Base-by-base conservation (phyloP, 345 rosid genomes). In the Cardiospermum halicacabum region DNA sequence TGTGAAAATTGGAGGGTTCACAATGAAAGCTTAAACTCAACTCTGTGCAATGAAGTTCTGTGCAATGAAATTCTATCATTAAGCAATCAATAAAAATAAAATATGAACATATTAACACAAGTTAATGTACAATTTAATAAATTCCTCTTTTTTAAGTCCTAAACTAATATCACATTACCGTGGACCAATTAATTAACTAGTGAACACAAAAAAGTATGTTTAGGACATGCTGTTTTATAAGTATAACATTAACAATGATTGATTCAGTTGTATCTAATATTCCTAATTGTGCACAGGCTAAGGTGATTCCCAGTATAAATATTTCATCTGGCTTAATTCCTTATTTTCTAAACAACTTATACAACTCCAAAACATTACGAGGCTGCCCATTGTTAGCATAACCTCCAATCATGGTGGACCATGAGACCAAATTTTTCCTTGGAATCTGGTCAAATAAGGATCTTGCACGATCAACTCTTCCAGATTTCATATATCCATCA, bases 371-470 rank as follows among this genome's bases (percentile, higher is more conserved):
- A 42, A 75, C 77, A 56, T 62, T 55, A n/a, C 31, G 60, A 30
- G 78, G 80, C 64, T 53, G 66, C 62, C 72, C 70, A 61, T 75
- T 73, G 51, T 70, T 59, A 42, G 77, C 73, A 58, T 72, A 72
- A 36, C 71, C 75, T 54, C 65, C 63, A 18, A 66, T 66, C 62
- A 72, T 66, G 18, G 47, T 68, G 26, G 77, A 76, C 77, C 77
- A 72, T 7, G 74, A 48, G 48, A 76, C 55, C 54, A 72, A 54
- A 56, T 72, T 65, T 66, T 61, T 72, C 61, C 57, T 54, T 30
- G 74, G 72, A 69, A 76, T 69, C 65, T 56, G 71, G 61, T 72
- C 77, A 72, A 76, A 72, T 56, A 72, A 57, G 21, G 7, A 48
- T 47, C 76, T 72, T 24, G 71, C 77, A 24, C n/a, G 32, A 50